A percentile compares a stretch with the other conserved stretches of the same genome.
Conservation (phyloP, 371 early-diverging fungal species). For the Batrachochytrium dendrobatidis region DNA sequence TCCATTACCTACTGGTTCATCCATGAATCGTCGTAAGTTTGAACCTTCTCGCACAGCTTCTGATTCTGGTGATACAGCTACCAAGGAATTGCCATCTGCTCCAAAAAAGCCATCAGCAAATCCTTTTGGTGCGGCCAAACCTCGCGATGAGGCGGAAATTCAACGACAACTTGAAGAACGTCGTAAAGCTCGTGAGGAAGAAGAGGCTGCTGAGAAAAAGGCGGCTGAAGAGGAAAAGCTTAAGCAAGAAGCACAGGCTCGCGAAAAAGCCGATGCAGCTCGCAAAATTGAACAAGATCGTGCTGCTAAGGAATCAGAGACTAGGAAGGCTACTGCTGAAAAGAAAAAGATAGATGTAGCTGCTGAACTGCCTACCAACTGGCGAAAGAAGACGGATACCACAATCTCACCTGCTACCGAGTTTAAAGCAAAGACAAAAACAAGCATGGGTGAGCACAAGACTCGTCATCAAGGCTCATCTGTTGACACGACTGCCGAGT, state of each 20-base stretch:
- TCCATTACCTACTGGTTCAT: too few relatives aligned
- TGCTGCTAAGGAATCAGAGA: slow-evolving; percentile 8
- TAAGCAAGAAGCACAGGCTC: slow-evolving; percentile 6
- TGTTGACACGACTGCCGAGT: too few relatives aligned
- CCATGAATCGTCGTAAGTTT: too few relatives aligned
- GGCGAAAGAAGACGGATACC: not conserved
- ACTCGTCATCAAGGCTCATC: too few relatives aligned
- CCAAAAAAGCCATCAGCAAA: slow-evolving; percentile 48
- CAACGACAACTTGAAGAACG: slow-evolving; percentile 64
- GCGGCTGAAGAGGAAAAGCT: slow-evolving; percentile 14
- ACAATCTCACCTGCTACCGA: not conserved
- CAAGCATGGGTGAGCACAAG: slow-evolving; percentile 4
- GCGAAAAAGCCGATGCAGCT: slow-evolving; percentile 13
- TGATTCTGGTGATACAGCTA: too few relatives aligned
- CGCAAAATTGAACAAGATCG: slow-evolving; percentile 9
- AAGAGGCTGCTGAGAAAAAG: slow-evolving; percentile 18
- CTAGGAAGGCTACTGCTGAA: slow-evolving; percentile 11
- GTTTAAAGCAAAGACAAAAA: not conserved
- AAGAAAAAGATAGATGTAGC: slow-evolving; percentile 4
- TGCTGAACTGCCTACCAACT: slow-evolving; percentile 2
- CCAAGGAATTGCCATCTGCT: slow-evolving; percentile 9
- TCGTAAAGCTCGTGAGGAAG: slow-evolving; percentile 29
- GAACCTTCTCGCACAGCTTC: too few relatives aligned
- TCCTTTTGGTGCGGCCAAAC: slow-evolving; percentile 78
- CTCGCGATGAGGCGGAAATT: slow-evolving; percentile 65